Percentiles rank a stretch among this genome's conserved stretches.
phyloP scores from a whole-genome alignment of 176 grass and related monocot genomes.

The Cymbopogon citratus region DNA sequence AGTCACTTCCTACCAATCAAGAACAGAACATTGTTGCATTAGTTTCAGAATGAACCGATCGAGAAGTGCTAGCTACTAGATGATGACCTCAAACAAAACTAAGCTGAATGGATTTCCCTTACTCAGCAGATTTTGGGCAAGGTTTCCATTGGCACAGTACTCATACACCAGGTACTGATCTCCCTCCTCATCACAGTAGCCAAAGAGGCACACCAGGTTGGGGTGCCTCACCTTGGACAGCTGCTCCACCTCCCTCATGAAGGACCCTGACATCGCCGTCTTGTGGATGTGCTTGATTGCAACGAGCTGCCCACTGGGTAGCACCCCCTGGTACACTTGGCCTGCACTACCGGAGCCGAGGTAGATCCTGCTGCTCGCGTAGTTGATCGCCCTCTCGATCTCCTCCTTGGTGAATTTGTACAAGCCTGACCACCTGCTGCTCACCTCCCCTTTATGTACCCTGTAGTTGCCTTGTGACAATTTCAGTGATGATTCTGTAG shows the following conservation, averaged over 20 bases:
- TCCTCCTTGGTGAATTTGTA: constrained; percentile 63
- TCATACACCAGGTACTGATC: constrained; percentile 66
- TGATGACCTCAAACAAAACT: not conserved
- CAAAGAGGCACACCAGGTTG: constrained; percentile 59
- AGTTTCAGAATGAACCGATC: not conserved
- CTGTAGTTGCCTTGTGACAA: constrained; percentile 22
- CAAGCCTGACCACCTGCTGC: constrained; percentile 47
- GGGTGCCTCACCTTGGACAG: constrained; percentile 54
- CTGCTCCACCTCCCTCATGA: constrained; percentile 53
- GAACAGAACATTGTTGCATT: not conserved
- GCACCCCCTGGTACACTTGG: constrained; percentile 55
- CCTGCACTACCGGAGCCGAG: constrained; percentile 58
- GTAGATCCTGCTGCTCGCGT: constrained; percentile 30
- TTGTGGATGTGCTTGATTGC: constrained; percentile 63
- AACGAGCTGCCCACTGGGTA: constrained; percentile 56
- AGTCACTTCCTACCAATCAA: constrained; percentile 33
- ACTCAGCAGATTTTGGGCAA: constrained; percentile 52
- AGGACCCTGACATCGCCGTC: constrained; percentile 35
- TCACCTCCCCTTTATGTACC: constrained; percentile 11
- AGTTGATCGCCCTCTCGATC: constrained; percentile 49
- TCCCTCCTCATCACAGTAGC: constrained; percentile 55
- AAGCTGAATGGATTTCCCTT: not conserved
- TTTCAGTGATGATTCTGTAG: not conserved
- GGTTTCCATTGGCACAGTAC: constrained; percentile 52
- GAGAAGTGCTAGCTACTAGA: not conserved